Evolutionary conservation across 2,329 filamentous ascomycete genomes (phyloP).

Genomic region (Cytospora mali): DNA sequence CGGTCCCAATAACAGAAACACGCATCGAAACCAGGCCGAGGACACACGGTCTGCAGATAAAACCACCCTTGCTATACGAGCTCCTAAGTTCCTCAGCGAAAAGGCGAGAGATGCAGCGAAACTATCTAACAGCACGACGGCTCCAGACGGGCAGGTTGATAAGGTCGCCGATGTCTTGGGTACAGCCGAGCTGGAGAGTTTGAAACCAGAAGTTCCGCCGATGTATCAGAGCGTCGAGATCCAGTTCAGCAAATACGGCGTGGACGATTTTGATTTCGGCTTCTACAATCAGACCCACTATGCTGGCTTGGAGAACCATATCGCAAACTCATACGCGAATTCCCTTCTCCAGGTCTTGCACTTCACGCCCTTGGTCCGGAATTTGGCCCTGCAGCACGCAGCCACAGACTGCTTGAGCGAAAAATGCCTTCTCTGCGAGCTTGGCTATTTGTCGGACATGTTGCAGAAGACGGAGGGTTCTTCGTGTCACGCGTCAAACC

Average conservation of each 20-base stretch:
- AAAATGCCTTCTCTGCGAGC: slow-evolving; percentile 85
- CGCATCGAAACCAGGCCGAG: slow-evolving; percentile 80
- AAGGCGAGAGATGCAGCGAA: slow-evolving; percentile 73
- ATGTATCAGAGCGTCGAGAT: slow-evolving; percentile 96
- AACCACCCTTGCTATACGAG: slow-evolving; percentile 64
- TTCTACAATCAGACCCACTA: slow-evolving; percentile 94
- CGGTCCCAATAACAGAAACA: slow-evolving; percentile 73
- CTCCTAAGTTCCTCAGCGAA: slow-evolving; percentile 93
- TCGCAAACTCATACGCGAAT: slow-evolving; percentile 95
- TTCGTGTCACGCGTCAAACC: slow-evolving; percentile 94
- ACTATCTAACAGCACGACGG: slow-evolving; percentile 45
- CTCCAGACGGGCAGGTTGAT: slow-evolving; percentile 46
- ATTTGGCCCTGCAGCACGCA: slow-evolving; percentile 85
- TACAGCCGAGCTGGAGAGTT: slow-evolving; percentile 71
- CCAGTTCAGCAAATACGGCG: slow-evolving; percentile 97
- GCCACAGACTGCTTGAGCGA: slow-evolving; percentile 83
- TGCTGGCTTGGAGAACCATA: slow-evolving; percentile 93
- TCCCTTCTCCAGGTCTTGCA: slow-evolving; percentile 87
- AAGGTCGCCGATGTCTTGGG: slow-evolving; percentile 68
- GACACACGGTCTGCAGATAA: slow-evolving; percentile 69
- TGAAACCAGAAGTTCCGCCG: slow-evolving; percentile 79
- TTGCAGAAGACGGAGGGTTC: slow-evolving; percentile 91
- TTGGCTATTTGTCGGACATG: slow-evolving; percentile 98
- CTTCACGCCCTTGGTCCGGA: slow-evolving; percentile 86
- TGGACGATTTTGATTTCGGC: slow-evolving; percentile 99